phyloP scores from a whole-genome alignment of 2,329 filamentous ascomycete species.

The Ascochyta koolunga region DNA sequence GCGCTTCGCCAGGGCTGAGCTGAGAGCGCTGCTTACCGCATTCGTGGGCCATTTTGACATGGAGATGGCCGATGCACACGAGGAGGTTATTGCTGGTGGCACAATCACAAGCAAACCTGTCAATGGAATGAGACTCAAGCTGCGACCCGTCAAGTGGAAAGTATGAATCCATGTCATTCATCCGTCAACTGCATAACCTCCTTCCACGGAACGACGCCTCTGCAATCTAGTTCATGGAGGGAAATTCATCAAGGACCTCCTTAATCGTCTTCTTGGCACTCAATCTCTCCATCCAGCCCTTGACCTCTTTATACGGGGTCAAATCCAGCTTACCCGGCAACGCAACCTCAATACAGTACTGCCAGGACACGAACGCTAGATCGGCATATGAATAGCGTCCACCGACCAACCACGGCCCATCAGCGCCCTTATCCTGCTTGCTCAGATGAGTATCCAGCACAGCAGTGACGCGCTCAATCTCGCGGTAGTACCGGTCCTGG shows the following conservation, averaged over 20 bases:
- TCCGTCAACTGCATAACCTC: no score
- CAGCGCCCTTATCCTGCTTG: conserved; percentile 24
- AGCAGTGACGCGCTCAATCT: conserved; percentile 54
- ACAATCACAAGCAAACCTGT: conserved; percentile 48
- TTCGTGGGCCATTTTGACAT: conserved; percentile 44
- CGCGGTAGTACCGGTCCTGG: conserved; percentile 54
- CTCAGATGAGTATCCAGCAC: conserved; percentile 54
- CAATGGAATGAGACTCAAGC: conserved; percentile 46
- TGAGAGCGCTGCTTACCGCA: conserved; percentile 45
- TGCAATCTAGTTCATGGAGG: background rate
- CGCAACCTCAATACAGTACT: conserved; percentile 9
- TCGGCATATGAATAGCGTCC: conserved; percentile 35
- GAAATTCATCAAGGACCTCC: background rate
- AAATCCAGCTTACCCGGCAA: conserved; percentile 17
- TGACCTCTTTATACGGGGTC: conserved; percentile 20
- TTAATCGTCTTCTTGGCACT: background rate
- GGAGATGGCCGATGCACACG: conserved; percentile 39
- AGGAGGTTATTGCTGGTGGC: conserved; percentile 39
- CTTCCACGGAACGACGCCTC: no score
- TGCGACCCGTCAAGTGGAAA: conserved; percentile 34
- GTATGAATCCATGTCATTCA: background rate
- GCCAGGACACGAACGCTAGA: conserved; percentile 35
- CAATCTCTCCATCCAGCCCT: conserved; percentile 28
- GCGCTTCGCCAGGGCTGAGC: conserved; percentile 46
- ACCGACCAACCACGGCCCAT: conserved; percentile 41